Percentiles rank a stretch among this genome's conserved stretches.
Conservation (phyloP, 148 eudicot genomes). For the Silene latifolia region DNA sequence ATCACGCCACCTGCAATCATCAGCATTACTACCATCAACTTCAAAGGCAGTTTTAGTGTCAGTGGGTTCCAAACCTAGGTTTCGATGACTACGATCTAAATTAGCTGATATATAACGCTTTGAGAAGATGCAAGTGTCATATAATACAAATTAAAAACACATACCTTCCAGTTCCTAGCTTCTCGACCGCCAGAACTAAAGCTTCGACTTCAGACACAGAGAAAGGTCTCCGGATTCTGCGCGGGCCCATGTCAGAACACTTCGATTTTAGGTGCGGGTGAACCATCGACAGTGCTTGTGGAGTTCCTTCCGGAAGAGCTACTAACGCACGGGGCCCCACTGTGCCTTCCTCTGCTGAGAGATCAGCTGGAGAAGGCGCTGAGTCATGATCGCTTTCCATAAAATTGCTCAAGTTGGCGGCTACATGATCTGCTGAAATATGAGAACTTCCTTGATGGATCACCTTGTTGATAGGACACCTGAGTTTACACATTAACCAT, state of each 20-base stretch:
- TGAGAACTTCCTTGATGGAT: conserved; percentile 35
- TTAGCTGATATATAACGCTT: no score
- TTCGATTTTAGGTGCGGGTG: conserved; percentile 56
- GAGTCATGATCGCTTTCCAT: conserved; percentile 91
- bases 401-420: conserved; percentile 38
- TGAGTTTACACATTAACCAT: conserved; percentile 21
- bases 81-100: no score
- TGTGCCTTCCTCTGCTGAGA: conserved; percentile 46
- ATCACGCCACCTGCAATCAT: conserved; percentile 84
- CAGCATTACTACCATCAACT: not conserved
- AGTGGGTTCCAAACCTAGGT: no score
- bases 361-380: conserved; percentile 67
- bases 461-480: conserved; percentile 42
- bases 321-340: conserved; percentile 57
- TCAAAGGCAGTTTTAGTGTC: no score
- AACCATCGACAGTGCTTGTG: conserved; percentile 55
- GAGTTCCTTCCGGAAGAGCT: conserved; percentile 41
- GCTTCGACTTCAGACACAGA: conserved; percentile 94
- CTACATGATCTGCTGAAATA: conserved; percentile 29
- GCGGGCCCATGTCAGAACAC: conserved; percentile 68
- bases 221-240: conserved; percentile 94
- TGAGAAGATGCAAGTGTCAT: no score
- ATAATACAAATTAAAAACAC: not conserved
- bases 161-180: conserved; percentile 99
- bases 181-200: conserved; percentile 91